phyloP scores from a whole-genome alignment of 768 basidiomycete genomes.

The Strobilomyces confusus region DNA sequence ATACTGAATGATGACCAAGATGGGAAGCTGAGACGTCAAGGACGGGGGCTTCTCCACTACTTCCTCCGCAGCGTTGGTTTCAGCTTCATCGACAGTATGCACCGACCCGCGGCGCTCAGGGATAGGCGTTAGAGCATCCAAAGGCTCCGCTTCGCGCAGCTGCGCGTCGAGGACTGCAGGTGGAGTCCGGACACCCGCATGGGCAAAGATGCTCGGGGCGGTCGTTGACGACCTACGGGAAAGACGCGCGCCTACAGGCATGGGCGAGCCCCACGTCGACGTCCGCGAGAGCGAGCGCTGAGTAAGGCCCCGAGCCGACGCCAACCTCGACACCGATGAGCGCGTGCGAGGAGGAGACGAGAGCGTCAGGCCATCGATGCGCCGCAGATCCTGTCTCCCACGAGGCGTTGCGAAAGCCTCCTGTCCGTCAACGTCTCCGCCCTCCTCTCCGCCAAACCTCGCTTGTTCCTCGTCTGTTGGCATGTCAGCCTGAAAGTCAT shows the following conservation, averaged over 20 bases:
- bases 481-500: constrained; percentile 39
- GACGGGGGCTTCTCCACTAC: constrained; percentile 56
- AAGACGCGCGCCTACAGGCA: constrained; percentile 32
- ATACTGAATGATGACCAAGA: constrained; percentile 87
- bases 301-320: constrained; percentile 27
- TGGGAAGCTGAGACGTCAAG: constrained; percentile 69
- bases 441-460: constrained; percentile 45
- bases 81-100: constrained; percentile 16
- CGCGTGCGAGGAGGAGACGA: constrained; percentile 21
- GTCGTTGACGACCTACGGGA: constrained; percentile 50
- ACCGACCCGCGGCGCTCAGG: constrained; percentile 42
- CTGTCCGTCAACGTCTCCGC: constrained; percentile 28
- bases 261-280: constrained; percentile 32
- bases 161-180: constrained; percentile 73
- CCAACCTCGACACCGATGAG: constrained; percentile 24
- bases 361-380: constrained; percentile 15
- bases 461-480: constrained; percentile 23
- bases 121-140: constrained; percentile 46
- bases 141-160: constrained; percentile 42
- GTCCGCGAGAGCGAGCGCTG: constrained; percentile 30
- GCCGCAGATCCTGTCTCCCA: constrained; percentile 17
- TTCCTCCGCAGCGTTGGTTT: constrained; percentile 35
- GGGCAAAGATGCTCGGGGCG: constrained; percentile 77
- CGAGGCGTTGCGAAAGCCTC: constrained; percentile 23
- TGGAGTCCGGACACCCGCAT: constrained; percentile 78